Conservation (phyloP, 495 filamentous ascomycete genomes). For the Entonaema liquescens region DNA sequence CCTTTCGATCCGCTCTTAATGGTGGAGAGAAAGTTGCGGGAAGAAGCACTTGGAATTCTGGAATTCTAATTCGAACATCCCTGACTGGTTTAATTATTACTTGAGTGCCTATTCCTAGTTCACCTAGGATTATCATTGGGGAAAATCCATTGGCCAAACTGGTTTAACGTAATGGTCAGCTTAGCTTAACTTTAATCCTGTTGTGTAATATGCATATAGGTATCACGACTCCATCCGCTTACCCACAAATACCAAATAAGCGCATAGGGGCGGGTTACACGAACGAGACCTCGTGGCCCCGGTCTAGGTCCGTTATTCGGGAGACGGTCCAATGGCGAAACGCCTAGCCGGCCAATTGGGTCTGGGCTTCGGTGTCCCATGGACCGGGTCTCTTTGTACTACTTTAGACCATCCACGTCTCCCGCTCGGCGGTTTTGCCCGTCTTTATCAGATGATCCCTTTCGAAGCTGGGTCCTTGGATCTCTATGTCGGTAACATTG, state of each 20-base stretch:
- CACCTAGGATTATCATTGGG: neutral
- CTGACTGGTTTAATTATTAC: neutral
- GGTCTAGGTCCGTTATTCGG: constrained; percentile 22
- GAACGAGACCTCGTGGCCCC: constrained; percentile 23
- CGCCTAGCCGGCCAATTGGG: constrained; percentile 22
- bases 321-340: constrained; percentile 11
- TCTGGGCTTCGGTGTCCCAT: constrained; percentile 18
- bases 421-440: constrained; percentile 44
- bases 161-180: constrained; percentile 32
- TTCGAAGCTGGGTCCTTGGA: constrained; percentile 4
- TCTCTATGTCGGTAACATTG: constrained; percentile 8
- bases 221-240: neutral
- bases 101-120: neutral
- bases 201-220: neutral
- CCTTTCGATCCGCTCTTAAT: neutral
- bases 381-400: constrained; percentile 17
- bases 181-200: constrained; percentile 1
- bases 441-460: constrained; percentile 30
- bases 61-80: neutral
- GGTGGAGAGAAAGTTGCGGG: constrained; percentile 36
- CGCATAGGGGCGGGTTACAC: constrained; percentile 1
- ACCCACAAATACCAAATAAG: neutral
- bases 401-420: constrained; percentile 24
- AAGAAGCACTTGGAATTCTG: constrained; percentile 32
- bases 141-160: constrained; percentile 24